Conservation (phyloP, 192 early-diverging fungal species). For the Dimargaris xerosporica region DNA sequence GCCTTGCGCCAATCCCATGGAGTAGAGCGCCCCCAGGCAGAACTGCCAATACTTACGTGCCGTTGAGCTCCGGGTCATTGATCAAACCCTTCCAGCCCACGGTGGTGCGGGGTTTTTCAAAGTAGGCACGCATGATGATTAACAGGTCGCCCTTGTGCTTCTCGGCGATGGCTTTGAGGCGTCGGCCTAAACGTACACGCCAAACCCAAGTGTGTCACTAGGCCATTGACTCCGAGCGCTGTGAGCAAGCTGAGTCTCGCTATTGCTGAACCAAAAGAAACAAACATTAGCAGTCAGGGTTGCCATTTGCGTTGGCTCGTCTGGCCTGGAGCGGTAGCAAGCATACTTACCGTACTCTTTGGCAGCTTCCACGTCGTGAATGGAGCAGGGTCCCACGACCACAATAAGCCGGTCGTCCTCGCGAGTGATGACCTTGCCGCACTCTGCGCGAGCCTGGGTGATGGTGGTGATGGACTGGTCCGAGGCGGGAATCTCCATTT, state of each 20-base stretch:
- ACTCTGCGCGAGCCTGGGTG: conserved; percentile 37
- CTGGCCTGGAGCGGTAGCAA: no score
- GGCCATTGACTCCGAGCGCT: no score
- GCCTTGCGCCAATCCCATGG: no score
- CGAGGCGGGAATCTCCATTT: conserved; percentile 61
- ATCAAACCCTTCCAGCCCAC: conserved; percentile 83
- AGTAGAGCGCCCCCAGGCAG: no score
- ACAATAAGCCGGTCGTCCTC: conserved; percentile 78
- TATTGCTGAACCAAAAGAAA: no score
- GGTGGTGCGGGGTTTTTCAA: conserved; percentile 96
- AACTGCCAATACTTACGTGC: conserved; percentile 24
- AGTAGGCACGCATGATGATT: conserved; percentile 93
- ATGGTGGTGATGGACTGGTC: conserved; percentile 28
- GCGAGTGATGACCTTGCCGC: conserved; percentile 57
- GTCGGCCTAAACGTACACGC: no score
- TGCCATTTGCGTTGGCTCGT: no score
- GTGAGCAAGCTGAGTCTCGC: no score
- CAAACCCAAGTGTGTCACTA: no score
- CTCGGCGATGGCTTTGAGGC: conserved; percentile 42
- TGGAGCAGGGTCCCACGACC: conserved; percentile 91
- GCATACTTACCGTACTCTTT: conserved; percentile 67
- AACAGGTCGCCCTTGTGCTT: conserved; percentile 56
- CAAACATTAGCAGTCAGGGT: no score
- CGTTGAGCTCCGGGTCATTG: conserved; percentile 63
- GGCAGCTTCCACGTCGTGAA: conserved; percentile 81